Conservation (phyloP, 1,284 basidiomycete species). For the Leccinum fallax region DNA sequence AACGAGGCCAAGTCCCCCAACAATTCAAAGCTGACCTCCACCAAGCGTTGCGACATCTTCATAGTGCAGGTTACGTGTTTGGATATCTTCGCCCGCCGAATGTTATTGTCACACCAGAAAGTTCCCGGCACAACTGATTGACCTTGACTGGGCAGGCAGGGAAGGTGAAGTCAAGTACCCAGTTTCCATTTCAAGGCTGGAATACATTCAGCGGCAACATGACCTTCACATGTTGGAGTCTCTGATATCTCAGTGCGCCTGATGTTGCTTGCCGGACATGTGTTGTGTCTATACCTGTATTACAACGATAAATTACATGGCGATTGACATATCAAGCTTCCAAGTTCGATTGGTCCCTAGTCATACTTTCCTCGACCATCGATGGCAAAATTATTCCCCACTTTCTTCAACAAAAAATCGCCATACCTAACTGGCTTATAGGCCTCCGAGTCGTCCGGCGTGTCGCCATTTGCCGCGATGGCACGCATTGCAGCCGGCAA, state of each 20-base stretch:
- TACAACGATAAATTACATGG: too few relatives aligned
- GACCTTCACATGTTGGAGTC: constrained; percentile 10
- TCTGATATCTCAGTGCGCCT: not conserved
- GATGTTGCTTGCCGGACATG: too few relatives aligned
- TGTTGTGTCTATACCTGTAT: too few relatives aligned
- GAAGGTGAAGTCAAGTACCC: constrained; percentile 19
- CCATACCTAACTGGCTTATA: constrained; percentile 68
- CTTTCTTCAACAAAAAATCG: constrained; percentile 73
- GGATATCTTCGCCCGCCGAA: constrained; percentile 20
- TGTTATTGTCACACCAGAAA: constrained; percentile 12
- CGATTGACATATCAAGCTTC: not conserved
- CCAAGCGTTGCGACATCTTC: constrained; percentile 1
- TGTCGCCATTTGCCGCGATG: constrained; percentile 19
- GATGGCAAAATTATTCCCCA: constrained; percentile 63
- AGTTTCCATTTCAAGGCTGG: constrained; percentile 6
- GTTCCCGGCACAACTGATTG: constrained; percentile 3
- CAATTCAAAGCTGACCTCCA: not conserved
- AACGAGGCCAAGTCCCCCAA: not conserved
- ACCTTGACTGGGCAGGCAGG: constrained; percentile 16
- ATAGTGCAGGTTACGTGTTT: constrained; percentile 17
- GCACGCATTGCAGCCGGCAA: constrained; percentile 56
- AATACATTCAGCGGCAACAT: constrained; percentile 7
- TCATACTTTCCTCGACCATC: constrained; percentile 46
- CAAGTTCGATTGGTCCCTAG: constrained; percentile 12
- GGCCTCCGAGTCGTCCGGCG: constrained; percentile 13